Evolutionary conservation across 331 rosid genomes (phyloP).

Genomic region (Malus hybrid): DNA sequence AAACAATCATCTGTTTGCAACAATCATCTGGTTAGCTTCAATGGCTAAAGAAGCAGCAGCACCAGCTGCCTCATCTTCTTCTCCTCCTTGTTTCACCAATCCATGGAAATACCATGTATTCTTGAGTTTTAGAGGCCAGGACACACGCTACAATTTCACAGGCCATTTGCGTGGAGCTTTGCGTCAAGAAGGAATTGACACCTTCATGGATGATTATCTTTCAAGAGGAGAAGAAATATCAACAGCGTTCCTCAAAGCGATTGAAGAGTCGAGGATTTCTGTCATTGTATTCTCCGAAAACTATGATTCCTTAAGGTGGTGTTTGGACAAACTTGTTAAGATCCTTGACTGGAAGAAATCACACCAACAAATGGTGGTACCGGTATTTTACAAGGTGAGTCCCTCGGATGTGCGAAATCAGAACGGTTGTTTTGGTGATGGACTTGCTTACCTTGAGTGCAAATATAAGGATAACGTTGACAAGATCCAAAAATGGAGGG

Average conservation of each 20-base stretch:
- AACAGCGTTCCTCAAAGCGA: background rate
- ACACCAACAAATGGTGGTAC: background rate
- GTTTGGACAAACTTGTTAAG: background rate
- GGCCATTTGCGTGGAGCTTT: too few species aligned
- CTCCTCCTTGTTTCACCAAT: too few species aligned
- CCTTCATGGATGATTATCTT: too few species aligned
- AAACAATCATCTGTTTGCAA: too few species aligned
- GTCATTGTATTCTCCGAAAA: background rate
- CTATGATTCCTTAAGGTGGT: background rate
- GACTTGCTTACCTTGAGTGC: background rate
- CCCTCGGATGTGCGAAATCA: background rate
- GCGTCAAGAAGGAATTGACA: too few species aligned
- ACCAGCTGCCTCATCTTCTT: too few species aligned
- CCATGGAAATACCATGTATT: too few species aligned
- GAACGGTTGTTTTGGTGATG: background rate
- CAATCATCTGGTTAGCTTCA: too few species aligned
- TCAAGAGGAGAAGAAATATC: background rate
- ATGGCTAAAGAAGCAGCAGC: too few species aligned
- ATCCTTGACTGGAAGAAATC: background rate
- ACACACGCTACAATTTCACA: too few species aligned
- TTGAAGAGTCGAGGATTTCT: background rate
- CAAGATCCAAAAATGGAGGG: background rate
- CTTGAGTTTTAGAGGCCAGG: too few species aligned
- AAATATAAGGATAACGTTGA: background rate
- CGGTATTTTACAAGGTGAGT: background rate